Evolutionary conservation across 169 alveolate genomes (phyloP), one percentile per base, ranked within the genome.

Genomic region (Eimeria zaria): DNA sequence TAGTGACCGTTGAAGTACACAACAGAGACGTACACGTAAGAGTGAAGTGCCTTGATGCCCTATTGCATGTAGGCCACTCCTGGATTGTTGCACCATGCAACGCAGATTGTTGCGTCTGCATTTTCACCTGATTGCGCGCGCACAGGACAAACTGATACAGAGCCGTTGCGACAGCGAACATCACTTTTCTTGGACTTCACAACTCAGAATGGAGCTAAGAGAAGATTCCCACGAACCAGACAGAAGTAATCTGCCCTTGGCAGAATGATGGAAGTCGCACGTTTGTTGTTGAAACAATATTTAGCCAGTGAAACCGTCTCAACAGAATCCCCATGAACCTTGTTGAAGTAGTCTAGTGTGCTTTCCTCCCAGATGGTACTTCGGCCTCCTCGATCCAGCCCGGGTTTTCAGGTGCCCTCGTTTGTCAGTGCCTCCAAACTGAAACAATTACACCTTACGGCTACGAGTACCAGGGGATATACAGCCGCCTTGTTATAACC

Each of bases 401-500:
- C 11, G 93, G 93, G 95, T 18, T 97, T 97, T 55, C 90, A 44
- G 96, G 97, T 46, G 55, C 74, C 51, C 98, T 98, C 88, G 97
- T 97, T 30, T 98, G 99, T 84, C 97, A 97, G 62, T 98, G 99
- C 48, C 98, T 98, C 92, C 99, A 99, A 97, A 99, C 99, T 73
- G 99, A 99, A 98, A 99, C 99, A 94, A 90, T 97, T 69, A 98
- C 98, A 89, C 99, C 99, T 8, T 99, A 99, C 96, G 99, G 99
- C 80, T 99, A 99, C 97, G 99, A 99, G 97, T 99, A 99, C 97
- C 99, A 99, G 97, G 99, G 99, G 44, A 99, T 99, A 96, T 99
- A 99, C 96, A 99, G 99, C 48, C 98, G 99, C 78, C 97, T 99
- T 88, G 99, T 99, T 83, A 99, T 99, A 44, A 99, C 99, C 39